phyloP scores from a whole-genome alignment of 192 early-diverging fungal species.

The Paraglomus brasilianum region DNA sequence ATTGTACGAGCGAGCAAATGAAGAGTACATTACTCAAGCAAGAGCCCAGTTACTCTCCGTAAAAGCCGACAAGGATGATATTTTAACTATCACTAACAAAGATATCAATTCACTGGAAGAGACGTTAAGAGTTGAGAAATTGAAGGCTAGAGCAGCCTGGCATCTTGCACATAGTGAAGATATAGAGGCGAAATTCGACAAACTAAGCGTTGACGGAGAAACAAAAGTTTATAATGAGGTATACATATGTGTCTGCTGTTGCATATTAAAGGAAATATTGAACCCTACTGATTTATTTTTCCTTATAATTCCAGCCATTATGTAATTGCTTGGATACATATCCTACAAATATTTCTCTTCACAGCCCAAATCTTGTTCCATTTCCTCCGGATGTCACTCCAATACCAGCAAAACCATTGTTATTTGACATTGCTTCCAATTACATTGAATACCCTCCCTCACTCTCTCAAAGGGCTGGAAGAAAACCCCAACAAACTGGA shows the following conservation, averaged over 20 bases:
- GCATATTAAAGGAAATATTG: background rate
- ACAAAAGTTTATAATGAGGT: background rate
- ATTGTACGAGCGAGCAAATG: constrained; percentile 57
- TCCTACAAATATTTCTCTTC: constrained; percentile 40
- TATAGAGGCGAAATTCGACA: constrained; percentile 35
- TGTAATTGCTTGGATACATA: constrained; percentile 57
- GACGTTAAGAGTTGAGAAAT: constrained; percentile 49
- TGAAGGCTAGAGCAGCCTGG: constrained; percentile 56
- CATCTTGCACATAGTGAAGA: constrained; percentile 45
- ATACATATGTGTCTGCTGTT: background rate
- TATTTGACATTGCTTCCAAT: constrained; percentile 77
- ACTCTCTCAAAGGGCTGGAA: constrained; percentile 19
- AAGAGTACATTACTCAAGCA: constrained; percentile 51
- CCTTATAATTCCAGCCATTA: constrained; percentile 37
- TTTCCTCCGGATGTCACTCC: constrained; percentile 65
- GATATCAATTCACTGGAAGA: constrained; percentile 45
- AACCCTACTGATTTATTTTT: background rate
- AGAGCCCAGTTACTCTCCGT: constrained; percentile 46
- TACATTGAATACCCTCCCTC: constrained; percentile 58
- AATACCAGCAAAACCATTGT: constrained; percentile 71
- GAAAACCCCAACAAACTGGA: background rate
- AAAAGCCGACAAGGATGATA: constrained; percentile 34
- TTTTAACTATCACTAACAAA: constrained; percentile 41
- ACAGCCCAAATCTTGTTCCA: constrained; percentile 57
- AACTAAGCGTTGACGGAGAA: constrained; percentile 36